Evolutionary conservation across 768 basidiomycete species (phyloP).

Genomic region (Rickenella mellea): DNA sequence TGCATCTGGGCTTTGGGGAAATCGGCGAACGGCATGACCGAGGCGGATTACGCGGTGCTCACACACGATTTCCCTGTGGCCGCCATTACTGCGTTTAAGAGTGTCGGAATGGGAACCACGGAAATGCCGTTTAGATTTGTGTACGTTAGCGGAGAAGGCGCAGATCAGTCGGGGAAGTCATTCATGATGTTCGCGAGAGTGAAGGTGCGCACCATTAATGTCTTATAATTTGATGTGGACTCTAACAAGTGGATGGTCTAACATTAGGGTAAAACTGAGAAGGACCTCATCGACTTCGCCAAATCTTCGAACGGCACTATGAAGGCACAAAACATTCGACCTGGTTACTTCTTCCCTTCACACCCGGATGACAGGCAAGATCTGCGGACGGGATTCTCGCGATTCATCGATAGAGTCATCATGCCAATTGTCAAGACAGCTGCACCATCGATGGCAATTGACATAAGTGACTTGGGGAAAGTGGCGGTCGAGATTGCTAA

Average conservation of each 20-base stretch:
- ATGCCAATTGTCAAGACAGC: not conserved
- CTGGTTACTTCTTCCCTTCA: constrained; percentile 25
- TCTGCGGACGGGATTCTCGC: not conserved
- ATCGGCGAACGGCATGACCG: constrained; percentile 17
- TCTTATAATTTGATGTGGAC: not conserved
- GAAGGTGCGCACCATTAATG: constrained; percentile 20
- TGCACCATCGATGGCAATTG: not conserved
- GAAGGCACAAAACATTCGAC: constrained; percentile 20
- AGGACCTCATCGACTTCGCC: constrained; percentile 17
- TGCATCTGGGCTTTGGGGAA: constrained; percentile 28
- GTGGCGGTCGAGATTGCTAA: constrained; percentile 6
- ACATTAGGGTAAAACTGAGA: constrained; percentile 21
- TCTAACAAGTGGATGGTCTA: not conserved
- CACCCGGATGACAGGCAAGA: not conserved
- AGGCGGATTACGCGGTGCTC: constrained; percentile 22
- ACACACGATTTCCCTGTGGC: constrained; percentile 26
- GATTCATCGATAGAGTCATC: not conserved
- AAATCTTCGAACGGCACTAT: constrained; percentile 10
- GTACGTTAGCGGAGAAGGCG: constrained; percentile 27
- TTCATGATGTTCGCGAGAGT: constrained; percentile 22
- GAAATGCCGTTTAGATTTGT: constrained; percentile 26
- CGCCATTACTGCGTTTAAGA: constrained; percentile 19
- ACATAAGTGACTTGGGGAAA: not conserved
- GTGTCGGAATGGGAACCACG: constrained; percentile 17
- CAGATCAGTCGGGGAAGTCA: constrained; percentile 24